A percentile compares a stretch with the other conserved stretches of the same genome.
Conservation (phyloP, 2,329 filamentous ascomycete species). For the Aspergillus sp. region DNA sequence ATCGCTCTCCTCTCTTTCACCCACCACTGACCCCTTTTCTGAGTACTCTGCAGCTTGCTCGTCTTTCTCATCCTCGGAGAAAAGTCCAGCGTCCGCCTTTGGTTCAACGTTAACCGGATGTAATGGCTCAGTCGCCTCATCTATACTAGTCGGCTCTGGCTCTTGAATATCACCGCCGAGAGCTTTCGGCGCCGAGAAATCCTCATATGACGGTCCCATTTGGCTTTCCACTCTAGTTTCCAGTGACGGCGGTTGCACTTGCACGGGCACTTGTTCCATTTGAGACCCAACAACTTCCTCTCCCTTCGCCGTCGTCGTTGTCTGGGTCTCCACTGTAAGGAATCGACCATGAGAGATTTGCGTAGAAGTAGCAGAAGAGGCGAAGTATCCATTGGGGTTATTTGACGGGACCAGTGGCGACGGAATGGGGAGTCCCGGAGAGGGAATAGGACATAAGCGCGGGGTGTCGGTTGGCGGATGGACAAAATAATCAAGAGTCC, state of each 20-base stretch:
- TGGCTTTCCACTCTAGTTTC: neutral
- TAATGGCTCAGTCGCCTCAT: neutral
- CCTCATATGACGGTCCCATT: neutral
- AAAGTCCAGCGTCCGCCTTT: neutral
- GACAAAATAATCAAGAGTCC: conserved; percentile 1
- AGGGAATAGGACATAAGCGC: conserved; percentile 29
- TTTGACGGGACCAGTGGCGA: conserved; percentile 27
- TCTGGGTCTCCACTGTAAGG: conserved; percentile 1
- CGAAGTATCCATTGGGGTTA: conserved; percentile 23
- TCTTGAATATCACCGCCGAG: neutral
- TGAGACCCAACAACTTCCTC: conserved; percentile 1
- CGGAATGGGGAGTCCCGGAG: conserved; percentile 30
- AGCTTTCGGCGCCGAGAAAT: neutral
- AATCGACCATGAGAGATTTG: conserved; percentile 6
- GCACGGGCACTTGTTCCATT: neutral
- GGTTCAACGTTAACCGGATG: neutral
- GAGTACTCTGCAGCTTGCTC: neutral
- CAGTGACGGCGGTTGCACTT: neutral
- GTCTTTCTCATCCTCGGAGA: neutral
- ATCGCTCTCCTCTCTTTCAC: neutral
- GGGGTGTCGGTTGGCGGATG: conserved; percentile 26
- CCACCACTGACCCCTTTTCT: neutral
- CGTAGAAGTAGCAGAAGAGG: conserved; percentile 7
- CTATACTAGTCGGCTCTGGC: neutral
- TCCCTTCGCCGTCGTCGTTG: neutral